Conservation (phyloP, 192 early-diverging fungal genomes). For the Pilaira anomala region DNA sequence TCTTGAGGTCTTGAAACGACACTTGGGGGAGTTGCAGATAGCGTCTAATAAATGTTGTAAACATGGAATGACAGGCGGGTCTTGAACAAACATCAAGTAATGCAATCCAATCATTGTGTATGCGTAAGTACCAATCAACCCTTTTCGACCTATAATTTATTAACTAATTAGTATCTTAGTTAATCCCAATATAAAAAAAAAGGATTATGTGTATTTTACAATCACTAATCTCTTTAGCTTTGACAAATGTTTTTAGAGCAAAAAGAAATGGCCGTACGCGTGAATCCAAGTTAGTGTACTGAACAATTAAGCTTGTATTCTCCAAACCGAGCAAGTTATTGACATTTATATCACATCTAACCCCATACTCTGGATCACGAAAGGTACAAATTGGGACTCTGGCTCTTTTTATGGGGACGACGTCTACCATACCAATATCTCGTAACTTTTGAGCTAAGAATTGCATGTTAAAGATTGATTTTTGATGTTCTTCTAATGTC, state of each 20-base stretch:
- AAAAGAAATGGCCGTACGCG: slow-evolving; percentile 31
- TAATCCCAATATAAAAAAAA: too few species aligned
- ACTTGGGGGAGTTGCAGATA: background rate
- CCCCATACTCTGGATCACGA: slow-evolving; percentile 17
- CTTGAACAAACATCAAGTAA: background rate
- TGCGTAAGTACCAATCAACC: slow-evolving; percentile 9
- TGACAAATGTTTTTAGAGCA: slow-evolving; percentile 36
- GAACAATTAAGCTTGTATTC: slow-evolving; percentile 31
- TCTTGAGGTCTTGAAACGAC: background rate
- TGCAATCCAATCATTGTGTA: background rate
- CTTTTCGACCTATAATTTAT: background rate
- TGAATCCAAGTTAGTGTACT: slow-evolving; percentile 34
- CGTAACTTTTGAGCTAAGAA: slow-evolving; percentile 21
- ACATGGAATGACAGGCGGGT: background rate
- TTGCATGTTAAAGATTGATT: slow-evolving; percentile 13
- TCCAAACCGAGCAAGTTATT: slow-evolving; percentile 35
- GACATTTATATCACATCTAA: slow-evolving; percentile 39
- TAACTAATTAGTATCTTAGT: too few species aligned
- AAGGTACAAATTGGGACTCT: slow-evolving; percentile 43
- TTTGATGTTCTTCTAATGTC: background rate
- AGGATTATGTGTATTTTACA: too few species aligned
- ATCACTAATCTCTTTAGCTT: slow-evolving; percentile 31
- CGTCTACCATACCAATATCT: slow-evolving; percentile 17
- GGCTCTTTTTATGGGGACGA: slow-evolving; percentile 28
- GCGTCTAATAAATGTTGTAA: background rate